Base-by-base conservation (phyloP, 495 filamentous ascomycete genomes). In the Penicillium diatomitis region DNA sequence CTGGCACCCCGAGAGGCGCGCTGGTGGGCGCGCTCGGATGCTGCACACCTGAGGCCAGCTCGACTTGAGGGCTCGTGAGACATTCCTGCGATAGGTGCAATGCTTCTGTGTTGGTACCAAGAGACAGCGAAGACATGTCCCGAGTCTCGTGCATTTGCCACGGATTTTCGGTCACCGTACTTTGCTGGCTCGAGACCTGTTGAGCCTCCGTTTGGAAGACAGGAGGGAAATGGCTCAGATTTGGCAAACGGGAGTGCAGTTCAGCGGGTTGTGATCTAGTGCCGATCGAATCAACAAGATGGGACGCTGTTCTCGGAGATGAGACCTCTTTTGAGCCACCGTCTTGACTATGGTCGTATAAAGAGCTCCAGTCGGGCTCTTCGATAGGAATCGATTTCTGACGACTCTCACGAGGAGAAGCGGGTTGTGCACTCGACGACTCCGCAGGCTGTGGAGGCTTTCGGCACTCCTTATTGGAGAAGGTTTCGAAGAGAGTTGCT, bases 171-270 rank as follows among this genome's bases (percentile, higher is more conserved):
- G 27, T 29, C 37, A 32, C 33, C 37, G 9, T 6, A 11, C 9
- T 47, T 20, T 48, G 55, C 33, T 61, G 62, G 3, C 51, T 56
- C 27, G 69, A 62, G 10, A 68, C 38, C 32, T 68, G 54, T 35
- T 68, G 69, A 3, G 71, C 71, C 45, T 73, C 69, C 4, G 67
- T 42, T 35, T 74, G 71, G 20, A 70, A 74, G 9, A 74, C 65
- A 20, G 71, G 71, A 20, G 71, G 71, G 48, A 73, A 74, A 2
- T 61, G 64, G 20, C 47, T 62, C 48, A 65, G 62, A 31, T 65
- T 61, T n/a, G 55, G 54, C 10, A 62, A 30, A 32, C 42, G 38
- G 31, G 33, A 27, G n/a, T 35, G 38, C 27, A 28, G 9, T 7
- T 41, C 31, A 29, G 27, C 46, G 39, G 27, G 30, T 44, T 5